Base-by-base conservation (phyloP, 768 basidiomycete genomes). In the Phlebiopsis gigantea region DNA sequence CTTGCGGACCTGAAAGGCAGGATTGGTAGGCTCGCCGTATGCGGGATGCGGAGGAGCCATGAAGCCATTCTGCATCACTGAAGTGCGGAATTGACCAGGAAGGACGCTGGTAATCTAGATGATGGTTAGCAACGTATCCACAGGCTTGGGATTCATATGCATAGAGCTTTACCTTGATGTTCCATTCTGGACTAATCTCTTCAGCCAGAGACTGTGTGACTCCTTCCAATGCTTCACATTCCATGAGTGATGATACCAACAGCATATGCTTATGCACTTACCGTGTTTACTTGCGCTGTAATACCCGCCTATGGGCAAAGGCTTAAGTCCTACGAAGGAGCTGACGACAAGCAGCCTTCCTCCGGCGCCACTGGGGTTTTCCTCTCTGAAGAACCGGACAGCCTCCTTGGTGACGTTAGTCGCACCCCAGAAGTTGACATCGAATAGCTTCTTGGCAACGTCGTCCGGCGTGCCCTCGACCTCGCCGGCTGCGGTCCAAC, bases 101-200 rank as follows among this genome's bases (percentile, higher is more conserved):
- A 61, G 58, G 53, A 65, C 29, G 57, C 61, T 12, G 8, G 60
- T 61, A 9, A 66, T 46, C 63, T 66, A 31, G 15, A n/a, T 46
- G 25, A 25, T 9, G 12, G n/a, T 53, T 7, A 25, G 49, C 45
- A 19, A 19, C 19, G 34, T 39, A 39, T 9, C 4, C 8, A 10
- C 19, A 45, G 4, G 19, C 2, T 15, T 19, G 17, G 9, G 17
- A 17, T 39, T 39, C 34, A 39, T 21, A 4, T 15, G 31, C 2
- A 50, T 44, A 51, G 10, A 30, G 8, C 2, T 17, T 24, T 17
- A 45, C 77, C 64, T 73, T 77, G 60, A 79, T 77, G 53, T 78
- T 75, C 78, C 78, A 79, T 26, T 34, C 64, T 9, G 78, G 77
- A 48, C 77, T 75, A 2, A 78, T 50, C 56, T 79, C 78, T 42